These are phyloP conservation scores for Trichoderma oligosporum DNA, from an alignment of 2,329 filamentous ascomycete genomes.

Conservation along the genomic window DNA sequence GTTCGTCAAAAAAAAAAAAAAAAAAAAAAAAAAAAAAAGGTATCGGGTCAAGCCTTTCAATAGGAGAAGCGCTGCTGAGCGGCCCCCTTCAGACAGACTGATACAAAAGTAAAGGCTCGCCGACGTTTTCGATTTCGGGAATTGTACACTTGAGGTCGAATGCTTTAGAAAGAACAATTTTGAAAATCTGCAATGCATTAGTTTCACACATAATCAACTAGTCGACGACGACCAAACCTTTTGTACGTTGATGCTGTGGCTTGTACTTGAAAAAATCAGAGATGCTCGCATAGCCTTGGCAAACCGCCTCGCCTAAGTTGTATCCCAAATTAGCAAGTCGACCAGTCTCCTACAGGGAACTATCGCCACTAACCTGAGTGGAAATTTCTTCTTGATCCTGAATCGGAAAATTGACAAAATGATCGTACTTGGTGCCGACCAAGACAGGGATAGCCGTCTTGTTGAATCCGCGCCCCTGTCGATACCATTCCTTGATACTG, in stretches of 20 bases:
- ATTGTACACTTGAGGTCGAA: constrained; percentile 99
- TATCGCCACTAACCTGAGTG: constrained; percentile 63
- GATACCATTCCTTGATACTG: constrained; percentile 99
- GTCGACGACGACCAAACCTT: constrained; percentile 62
- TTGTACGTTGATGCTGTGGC: constrained; percentile 98
- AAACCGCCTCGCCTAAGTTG: constrained; percentile 78
- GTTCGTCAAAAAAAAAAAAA: not conserved
- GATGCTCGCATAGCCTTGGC: constrained; percentile 98
- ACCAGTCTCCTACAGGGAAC: too few species aligned
- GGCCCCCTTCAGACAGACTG: constrained; percentile 55
- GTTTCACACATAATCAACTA: not conserved
- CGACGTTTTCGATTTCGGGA: constrained; percentile 96
- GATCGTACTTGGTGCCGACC: constrained; percentile 97
- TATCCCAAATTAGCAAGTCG: constrained; percentile 20
- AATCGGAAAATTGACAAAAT: constrained; percentile 96
- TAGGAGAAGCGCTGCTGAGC: not conserved
- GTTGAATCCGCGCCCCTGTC: constrained; percentile 96
- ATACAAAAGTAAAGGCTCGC: constrained; percentile 91
- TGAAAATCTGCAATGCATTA: constrained; percentile 73
- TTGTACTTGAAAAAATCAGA: constrained; percentile 97
- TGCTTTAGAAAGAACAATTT: constrained; percentile 96
- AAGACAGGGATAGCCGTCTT: constrained; percentile 99
- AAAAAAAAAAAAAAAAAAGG: not conserved
- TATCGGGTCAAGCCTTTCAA: not conserved
- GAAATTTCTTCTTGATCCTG: constrained; percentile 99